Evolutionary conservation across 257 asterid genomes (phyloP), one percentile per base, ranked within the genome.

Genomic region (Nicotiana otophora): DNA sequence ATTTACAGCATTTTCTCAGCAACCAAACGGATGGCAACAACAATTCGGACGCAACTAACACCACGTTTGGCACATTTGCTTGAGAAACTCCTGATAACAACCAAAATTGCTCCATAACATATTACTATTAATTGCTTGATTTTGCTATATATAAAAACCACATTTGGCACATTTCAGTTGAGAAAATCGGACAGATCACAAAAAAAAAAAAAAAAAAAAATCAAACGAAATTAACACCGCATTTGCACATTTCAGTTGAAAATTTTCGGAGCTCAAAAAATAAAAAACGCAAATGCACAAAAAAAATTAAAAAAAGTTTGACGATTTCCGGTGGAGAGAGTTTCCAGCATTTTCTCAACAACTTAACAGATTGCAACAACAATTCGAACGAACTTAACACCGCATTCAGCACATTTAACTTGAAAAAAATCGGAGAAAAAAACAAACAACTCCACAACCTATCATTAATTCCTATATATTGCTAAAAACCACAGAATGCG

Each of bases 11-110:
- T 67, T 85, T 82, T 82, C 82, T 19, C 14, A 39, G 77, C 67
- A 86, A 86, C 61, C 77, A 81, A 57, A 85, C 67, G 78, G 82
- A 85, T 85, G 84, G 72, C 85, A 31, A 82, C 81, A 81, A 81
- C 84, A 84, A 60, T 82, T 28, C 14, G 53, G 31, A 53, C 68
- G 55, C 80, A 67, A 77, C 23, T 72, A 42, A 70, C 78, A 57
- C 34, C 78, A 20, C 34, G 20, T 70, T 69, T 69, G 10, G 60
- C n/a, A 54, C 60, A 54, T 54, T 17, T 17, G 10, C 9, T 55
- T 55, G 62, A 55, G 9, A 55, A 55, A 16, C 10, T 55, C 10
- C 34, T 0, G 1, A 4, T 70, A 39, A 72, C 48, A 72, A 23
- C 7, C 36, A 72, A 72, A 42, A 72, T 10, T 46, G 33, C 61